These are phyloP conservation scores for Pachyrhizus erosus DNA, from an alignment of 306 rosid genomes.

Conservation along the genomic window DNA sequence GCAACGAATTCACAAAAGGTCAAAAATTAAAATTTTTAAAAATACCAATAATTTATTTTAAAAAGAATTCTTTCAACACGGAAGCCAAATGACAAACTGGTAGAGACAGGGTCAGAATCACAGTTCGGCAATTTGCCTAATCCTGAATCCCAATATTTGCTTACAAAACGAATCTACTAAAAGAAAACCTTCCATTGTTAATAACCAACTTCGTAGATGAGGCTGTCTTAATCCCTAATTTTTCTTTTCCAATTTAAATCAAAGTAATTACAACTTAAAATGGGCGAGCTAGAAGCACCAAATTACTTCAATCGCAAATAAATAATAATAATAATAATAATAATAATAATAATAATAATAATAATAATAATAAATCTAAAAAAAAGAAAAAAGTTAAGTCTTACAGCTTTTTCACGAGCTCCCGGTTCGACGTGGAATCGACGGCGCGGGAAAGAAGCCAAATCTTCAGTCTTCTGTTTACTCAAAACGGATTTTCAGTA, in stretches of 20 bases:
- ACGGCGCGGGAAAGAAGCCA: constrained; percentile 64
- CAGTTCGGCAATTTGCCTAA: constrained; percentile 4
- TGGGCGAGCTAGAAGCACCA: not conserved
- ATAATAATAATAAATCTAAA: not conserved
- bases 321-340: too few species aligned
- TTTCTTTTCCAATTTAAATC: not conserved
- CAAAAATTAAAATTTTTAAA: not conserved
- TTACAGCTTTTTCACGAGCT: constrained; percentile 89
- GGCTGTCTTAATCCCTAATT: not conserved
- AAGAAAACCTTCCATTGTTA: not conserved
- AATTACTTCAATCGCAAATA: not conserved
- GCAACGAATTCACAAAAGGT: not conserved
- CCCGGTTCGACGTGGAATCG: constrained; percentile 79
- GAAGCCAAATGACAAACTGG: not conserved
- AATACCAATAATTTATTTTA: too few species aligned
- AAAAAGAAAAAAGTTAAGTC: not conserved
- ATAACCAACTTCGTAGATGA: not conserved
- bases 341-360: too few species aligned
- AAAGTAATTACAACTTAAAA: not conserved
- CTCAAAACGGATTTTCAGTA: constrained; percentile 4
- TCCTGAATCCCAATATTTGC: not conserved
- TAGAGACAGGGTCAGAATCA: not conserved
- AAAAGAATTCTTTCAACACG: too few species aligned
- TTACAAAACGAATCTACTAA: not conserved
- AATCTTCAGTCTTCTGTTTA: constrained; percentile 57